These are phyloP conservation scores for Didymella pomorum DNA, from an alignment of 2,329 filamentous ascomycete species.

Conservation along the genomic window DNA sequence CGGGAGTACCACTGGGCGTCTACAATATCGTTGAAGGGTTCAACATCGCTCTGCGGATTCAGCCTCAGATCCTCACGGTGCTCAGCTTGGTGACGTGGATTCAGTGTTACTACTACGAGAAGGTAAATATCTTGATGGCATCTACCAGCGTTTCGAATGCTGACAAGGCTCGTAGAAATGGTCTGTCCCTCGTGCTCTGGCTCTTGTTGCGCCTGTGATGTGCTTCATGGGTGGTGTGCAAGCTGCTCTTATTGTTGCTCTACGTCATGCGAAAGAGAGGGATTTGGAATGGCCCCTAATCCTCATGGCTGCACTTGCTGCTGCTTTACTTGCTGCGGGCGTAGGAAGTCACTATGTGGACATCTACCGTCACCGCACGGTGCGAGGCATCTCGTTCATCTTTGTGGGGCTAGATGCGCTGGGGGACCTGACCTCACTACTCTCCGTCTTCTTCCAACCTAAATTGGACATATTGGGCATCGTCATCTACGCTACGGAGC, in stretches of 20 bases:
- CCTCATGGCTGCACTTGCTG: constrained; percentile 72
- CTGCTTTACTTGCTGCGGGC: constrained; percentile 68
- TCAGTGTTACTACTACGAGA: constrained; percentile 65
- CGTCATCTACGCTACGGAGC: constrained; percentile 71
- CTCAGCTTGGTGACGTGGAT: constrained; percentile 63
- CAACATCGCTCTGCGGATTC: constrained; percentile 63
- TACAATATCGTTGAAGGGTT: constrained; percentile 65
- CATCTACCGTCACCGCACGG: constrained; percentile 71
- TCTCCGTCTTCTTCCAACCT: constrained; percentile 70
- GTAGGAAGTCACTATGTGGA: constrained; percentile 75
- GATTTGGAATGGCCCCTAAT: constrained; percentile 68
- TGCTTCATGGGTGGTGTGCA: constrained; percentile 67
- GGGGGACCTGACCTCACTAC: constrained; percentile 71
- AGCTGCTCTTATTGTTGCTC: constrained; percentile 65
- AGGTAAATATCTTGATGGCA: constrained; percentile 23
- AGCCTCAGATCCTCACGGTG: constrained; percentile 64
- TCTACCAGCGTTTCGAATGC: neutral
- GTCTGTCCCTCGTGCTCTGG: constrained; percentile 58
- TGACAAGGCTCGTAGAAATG: constrained; percentile 56
- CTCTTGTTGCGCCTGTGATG: constrained; percentile 61
- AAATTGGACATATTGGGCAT: constrained; percentile 68
- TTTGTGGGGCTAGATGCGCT: constrained; percentile 75
- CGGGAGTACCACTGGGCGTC: constrained; percentile 71
- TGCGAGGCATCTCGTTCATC: constrained; percentile 74
- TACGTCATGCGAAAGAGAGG: constrained; percentile 55